Conservation (phyloP, 768 basidiomycete genomes). For the Mycena vulgaris region DNA sequence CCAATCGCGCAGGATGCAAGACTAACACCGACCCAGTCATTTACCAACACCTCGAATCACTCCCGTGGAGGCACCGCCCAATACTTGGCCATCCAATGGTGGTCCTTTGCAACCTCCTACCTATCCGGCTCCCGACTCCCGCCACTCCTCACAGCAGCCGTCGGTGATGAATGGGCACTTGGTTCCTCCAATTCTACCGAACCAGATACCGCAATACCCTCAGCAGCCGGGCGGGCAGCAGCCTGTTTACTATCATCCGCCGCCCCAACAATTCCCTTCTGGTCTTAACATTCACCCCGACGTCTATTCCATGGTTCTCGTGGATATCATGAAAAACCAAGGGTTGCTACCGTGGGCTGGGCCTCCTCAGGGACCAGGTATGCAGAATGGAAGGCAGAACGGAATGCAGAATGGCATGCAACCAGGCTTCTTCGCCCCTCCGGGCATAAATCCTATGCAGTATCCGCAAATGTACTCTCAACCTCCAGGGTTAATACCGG, state of each 20-base stretch:
- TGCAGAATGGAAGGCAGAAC: constrained; percentile 14
- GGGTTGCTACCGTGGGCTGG: not conserved
- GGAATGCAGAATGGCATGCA: constrained; percentile 12
- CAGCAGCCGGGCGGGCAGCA: constrained; percentile 19
- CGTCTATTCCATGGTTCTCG: not conserved
- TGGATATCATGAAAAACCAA: constrained; percentile 8
- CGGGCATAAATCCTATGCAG: constrained; percentile 1
- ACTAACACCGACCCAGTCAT: constrained; percentile 59
- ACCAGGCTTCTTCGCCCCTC: not conserved
- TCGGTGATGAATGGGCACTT: not conserved
- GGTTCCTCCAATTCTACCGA: constrained; percentile 4
- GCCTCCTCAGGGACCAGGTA: not conserved
- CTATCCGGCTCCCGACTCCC: not conserved
- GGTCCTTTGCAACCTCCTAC: not conserved
- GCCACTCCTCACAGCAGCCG: constrained; percentile 10
- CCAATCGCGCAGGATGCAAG: constrained; percentile 20
- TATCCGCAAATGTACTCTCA: constrained; percentile 5
- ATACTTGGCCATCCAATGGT: constrained; percentile 15
- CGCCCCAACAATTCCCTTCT: not conserved
- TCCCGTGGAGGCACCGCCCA: constrained; percentile 51
- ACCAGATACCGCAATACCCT: constrained; percentile 26
- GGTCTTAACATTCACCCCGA: not conserved
- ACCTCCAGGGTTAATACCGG: constrained; percentile 28
- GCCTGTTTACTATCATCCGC: not conserved
- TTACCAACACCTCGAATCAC: constrained; percentile 76